Evolutionary conservation across 2,329 filamentous ascomycete genomes (phyloP), one percentile per base, ranked within the genome.

Genomic region (Aspergillus sp.): DNA sequence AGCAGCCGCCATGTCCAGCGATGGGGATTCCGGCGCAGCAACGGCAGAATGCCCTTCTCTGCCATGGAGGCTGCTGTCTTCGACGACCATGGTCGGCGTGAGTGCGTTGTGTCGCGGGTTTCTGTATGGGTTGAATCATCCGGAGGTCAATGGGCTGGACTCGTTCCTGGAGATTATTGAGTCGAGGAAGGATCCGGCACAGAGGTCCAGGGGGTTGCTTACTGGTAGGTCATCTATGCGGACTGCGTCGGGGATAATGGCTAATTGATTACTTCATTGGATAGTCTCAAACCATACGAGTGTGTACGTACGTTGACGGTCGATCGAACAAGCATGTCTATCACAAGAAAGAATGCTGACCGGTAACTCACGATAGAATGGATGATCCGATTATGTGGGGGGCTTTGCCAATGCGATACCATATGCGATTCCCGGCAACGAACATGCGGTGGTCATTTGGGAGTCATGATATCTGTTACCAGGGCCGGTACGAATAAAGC

Each of bases 321-420:
- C 43, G 55, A 35, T 39, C 15, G 37, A 43, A 46, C 25, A 45
- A 43, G 43, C 48, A 33, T 37, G 47, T 46, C 43, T 25, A 45
- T 48, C 43, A 52, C 52, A 47, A 56, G 56, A 49, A 53, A 62
- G 65, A 60, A 62, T 62, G 49, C 47, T 53, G 49, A 54, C 53
- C 55, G 51, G 49, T 48, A 57, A 48, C 25, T 46, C 53, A 55
- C 44, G 58, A 55, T 66, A 96, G 91, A 50, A 73, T 97, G 59
- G 93, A 98, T 70, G 93, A 98, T 71, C 93, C 93, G 22, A 72
- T 97, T 49, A 83, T 96, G 58, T 98, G 91, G 91, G 93, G 91
- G 15, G 81, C 89, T 32, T 73, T 98, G 3, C 93, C 93, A 1
- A 67, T 88, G 41, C 77, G 79, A 44, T 88, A 93, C 62, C 74